Conservation (phyloP, 2,329 filamentous ascomycete genomes). For the Coleophoma eucalyptorum region DNA sequence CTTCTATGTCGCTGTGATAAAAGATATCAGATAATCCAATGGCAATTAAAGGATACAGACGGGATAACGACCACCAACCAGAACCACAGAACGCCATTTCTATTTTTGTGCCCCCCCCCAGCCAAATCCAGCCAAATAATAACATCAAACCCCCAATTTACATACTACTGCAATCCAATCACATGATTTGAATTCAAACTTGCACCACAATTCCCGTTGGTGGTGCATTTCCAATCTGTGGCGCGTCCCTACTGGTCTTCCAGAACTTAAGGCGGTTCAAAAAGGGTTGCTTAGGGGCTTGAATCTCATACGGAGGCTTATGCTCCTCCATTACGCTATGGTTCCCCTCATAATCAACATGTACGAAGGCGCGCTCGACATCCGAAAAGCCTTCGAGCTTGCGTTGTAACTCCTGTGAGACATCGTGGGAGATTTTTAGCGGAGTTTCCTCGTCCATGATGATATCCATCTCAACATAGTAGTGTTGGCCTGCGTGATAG, state of each 20-base stretch:
- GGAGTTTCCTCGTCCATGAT: constrained; percentile 74
- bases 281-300: constrained; percentile 12
- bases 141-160: no score
- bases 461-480: constrained; percentile 81
- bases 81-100: no score
- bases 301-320: constrained; percentile 14
- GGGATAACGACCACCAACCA: no score
- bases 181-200: no score
- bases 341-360: constrained; percentile 49
- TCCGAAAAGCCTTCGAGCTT: constrained; percentile 80
- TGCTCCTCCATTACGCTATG: constrained; percentile 16
- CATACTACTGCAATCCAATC: no score
- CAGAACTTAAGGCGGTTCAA: constrained; percentile 3
- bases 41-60: no score
- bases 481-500: constrained; percentile 81
- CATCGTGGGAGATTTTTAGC: constrained; percentile 76
- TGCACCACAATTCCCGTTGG: no score
- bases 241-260: neutral
- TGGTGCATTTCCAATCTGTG: no score
- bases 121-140: no score
- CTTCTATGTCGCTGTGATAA: no score
- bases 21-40: no score
- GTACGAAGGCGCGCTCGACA: constrained; percentile 69
- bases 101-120: no score
- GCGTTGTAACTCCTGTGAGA: constrained; percentile 75